phyloP scores from a whole-genome alignment of 2,329 filamentous ascomycete genomes.

The Aspergillus niger region DNA sequence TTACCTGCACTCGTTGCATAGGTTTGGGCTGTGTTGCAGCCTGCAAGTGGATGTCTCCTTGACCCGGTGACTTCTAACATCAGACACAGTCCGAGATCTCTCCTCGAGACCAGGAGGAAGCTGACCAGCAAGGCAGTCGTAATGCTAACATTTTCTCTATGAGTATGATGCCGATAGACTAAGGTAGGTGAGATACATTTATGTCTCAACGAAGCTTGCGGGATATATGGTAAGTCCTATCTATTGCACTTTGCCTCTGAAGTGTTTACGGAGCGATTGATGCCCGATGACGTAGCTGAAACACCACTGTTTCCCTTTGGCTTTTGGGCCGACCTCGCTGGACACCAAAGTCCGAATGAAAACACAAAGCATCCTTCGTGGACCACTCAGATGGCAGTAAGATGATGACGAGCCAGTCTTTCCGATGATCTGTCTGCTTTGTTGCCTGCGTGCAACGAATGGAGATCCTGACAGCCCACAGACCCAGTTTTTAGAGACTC shows the following conservation, averaged over 20 bases:
- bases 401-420: slow-evolving; percentile 1
- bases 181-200: not conserved
- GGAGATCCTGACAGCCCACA: not conserved
- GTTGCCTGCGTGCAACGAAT: slow-evolving; percentile 7
- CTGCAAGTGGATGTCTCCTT: slow-evolving; percentile 1
- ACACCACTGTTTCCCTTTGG: slow-evolving; percentile 7
- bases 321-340: slow-evolving; percentile 4
- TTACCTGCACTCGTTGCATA: slow-evolving; percentile 4
- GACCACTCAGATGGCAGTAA: slow-evolving; percentile 6
- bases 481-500: not conserved
- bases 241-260: slow-evolving; percentile 12
- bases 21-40: slow-evolving; percentile 10
- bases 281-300: slow-evolving; percentile 29
- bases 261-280: slow-evolving; percentile 16
- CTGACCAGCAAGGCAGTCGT: slow-evolving; percentile 3
- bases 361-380: slow-evolving; percentile 1
- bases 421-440: slow-evolving; percentile 9
- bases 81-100: not conserved
- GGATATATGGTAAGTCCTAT: slow-evolving; percentile 5
- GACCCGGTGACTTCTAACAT: not conserved
- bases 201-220: slow-evolving; percentile 2
- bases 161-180: not conserved
- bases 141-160: not conserved
- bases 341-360: slow-evolving; percentile 6
- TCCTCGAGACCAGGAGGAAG: not conserved